Evolutionary conservation across 2,329 filamentous ascomycete species (phyloP), one percentile per base, ranked within the genome.

Genomic region (Lachnellula arida): DNA sequence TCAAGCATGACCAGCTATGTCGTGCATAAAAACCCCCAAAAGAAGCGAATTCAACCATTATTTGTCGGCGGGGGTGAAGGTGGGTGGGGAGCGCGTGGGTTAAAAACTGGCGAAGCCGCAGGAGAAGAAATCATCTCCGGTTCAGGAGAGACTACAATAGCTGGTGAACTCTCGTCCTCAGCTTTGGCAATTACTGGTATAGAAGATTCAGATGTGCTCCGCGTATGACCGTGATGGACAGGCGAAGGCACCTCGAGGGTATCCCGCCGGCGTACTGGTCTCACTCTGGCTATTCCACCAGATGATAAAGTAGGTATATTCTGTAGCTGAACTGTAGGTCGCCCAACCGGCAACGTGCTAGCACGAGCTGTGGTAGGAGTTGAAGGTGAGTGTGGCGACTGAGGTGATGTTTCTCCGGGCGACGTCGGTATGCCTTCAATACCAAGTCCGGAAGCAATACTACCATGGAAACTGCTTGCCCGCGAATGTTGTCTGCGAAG

Each of bases 401-500:
- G 62, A 35, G 58, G 49, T 48, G 64, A 63, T 12, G 58, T 32
- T 40, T 35, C 46, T 49, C 54, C 56, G 3, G 62, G 58, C 8
- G 61, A 46, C n/a, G 51, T 60, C 5, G 54, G 43, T 39, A 50
- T 50, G 23, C 61, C 56, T 46, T 68, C 65, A 9, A 61, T 42
- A 32, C 64, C 66, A 32, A 60, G 56, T 25, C 63, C 60, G 3
- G 81, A 82, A 67, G n/a, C n/a, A n/a, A n/a, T n/a, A n/a, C n/a
- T n/a, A n/a, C n/a, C n/a, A n/a, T n/a, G n/a, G n/a, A n/a, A n/a
- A n/a, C n/a, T n/a, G n/a, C n/a, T n/a, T n/a, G n/a, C n/a, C 97
- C 92, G 43, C 66, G 75, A 0, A 85, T 82, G 64, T 97, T 89
- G 28, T 86, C 82, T 39, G 91, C 82, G 58, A 87, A 76, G 70